Percentiles rank a stretch among this genome's conserved stretches.
Evolutionary conservation across 192 early-diverging fungal species (phyloP).

Genomic region (Coemansia sp.): DNA sequence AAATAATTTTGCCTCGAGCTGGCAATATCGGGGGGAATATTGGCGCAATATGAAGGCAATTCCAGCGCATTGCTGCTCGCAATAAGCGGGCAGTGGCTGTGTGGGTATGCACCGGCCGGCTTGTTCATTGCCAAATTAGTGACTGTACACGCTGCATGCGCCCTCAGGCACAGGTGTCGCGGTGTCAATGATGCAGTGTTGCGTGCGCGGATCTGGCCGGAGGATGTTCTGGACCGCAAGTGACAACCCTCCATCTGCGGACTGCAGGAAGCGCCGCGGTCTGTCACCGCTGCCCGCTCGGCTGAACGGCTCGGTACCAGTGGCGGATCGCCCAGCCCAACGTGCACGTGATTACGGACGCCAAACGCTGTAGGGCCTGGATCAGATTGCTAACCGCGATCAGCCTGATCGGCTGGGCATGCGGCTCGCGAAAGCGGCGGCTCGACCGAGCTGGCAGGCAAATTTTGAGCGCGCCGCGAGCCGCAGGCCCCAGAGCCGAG

Average conservation of each 20-base stretch:
- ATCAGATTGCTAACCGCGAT: neutral
- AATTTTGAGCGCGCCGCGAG: neutral
- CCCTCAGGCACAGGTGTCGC: neutral
- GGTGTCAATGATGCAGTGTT: neutral
- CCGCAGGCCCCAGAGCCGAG: neutral
- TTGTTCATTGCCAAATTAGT: neutral
- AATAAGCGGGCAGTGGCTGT: constrained; percentile 8
- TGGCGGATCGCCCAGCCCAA: no score
- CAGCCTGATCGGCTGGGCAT: constrained; percentile 1
- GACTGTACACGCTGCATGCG: constrained; percentile 3
- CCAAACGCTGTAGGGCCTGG: neutral
- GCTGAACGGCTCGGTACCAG: no score
- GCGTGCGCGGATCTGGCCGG: neutral
- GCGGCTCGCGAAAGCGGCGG: constrained; percentile 1
- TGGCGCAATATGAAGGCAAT: constrained; percentile 7
- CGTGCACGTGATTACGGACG: neutral
- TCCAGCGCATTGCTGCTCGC: constrained; percentile 4
- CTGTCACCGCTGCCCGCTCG: no score
- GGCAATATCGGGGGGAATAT: neutral
- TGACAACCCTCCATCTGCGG: neutral
- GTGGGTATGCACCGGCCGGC: neutral
- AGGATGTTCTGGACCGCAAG: neutral
- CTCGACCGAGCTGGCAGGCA: constrained; percentile 3
- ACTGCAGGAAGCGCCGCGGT: neutral
- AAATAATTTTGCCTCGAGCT: neutral